These are phyloP conservation scores for Phyllosticta citriasiana DNA, from an alignment of 2,329 filamentous ascomycete genomes.

Conservation along the genomic window DNA sequence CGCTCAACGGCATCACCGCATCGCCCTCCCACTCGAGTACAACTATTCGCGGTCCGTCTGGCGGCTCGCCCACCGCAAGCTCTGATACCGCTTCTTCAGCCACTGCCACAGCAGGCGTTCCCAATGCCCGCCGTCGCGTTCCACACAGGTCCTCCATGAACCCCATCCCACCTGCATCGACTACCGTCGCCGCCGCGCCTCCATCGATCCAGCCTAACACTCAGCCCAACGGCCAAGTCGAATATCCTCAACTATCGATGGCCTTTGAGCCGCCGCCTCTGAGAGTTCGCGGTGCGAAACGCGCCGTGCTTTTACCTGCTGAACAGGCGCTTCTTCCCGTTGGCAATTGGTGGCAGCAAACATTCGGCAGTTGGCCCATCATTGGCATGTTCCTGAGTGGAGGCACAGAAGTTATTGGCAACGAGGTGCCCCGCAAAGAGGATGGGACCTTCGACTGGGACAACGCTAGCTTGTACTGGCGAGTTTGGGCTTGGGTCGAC, in stretches of 20 bases:
- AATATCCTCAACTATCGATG: conserved; percentile 1
- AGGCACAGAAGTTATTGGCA: conserved; percentile 56
- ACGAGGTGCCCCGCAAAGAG: conserved; percentile 62
- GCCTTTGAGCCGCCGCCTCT: conserved; percentile 20
- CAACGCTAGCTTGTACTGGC: conserved; percentile 50
- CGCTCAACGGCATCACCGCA: conserved; percentile 18
- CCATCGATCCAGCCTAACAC: not conserved
- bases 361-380: conserved; percentile 41
- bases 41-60: conserved; percentile 10
- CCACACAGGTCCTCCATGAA: conserved; percentile 13
- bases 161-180: conserved; percentile 18
- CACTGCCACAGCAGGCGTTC: conserved; percentile 23
- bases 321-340: conserved; percentile 39
- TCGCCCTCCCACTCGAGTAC: conserved; percentile 27
- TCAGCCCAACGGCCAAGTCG: conserved; percentile 11
- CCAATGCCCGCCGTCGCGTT: not conserved
- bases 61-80: conserved; percentile 20
- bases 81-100: conserved; percentile 33
- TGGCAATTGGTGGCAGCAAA: conserved; percentile 30
- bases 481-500: conserved; percentile 49
- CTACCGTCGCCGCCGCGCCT: conserved; percentile 13
- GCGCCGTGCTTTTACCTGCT: conserved; percentile 31
- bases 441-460: conserved; percentile 70
- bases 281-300: conserved; percentile 28
- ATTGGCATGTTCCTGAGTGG: conserved; percentile 34